Evolutionary conservation across 83 land plant genomes (phyloP).

Genomic region (Diphasiastrum complanatum): DNA sequence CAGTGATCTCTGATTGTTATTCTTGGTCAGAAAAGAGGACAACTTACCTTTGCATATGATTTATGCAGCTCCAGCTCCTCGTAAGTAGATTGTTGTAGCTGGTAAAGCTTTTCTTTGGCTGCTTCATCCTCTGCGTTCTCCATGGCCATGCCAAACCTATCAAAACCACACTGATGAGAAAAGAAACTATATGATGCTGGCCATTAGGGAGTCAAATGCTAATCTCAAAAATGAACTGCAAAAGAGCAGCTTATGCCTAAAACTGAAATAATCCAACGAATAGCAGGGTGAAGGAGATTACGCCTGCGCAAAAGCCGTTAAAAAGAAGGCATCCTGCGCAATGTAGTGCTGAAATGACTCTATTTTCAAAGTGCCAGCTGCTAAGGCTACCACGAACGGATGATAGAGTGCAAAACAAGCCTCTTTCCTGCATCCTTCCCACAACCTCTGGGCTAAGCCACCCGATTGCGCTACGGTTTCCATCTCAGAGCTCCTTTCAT

Average conservation of each 20-base stretch:
- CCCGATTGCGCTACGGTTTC: too few species aligned
- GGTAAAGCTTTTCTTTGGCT: slow-evolving; percentile 14
- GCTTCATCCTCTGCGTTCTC: slow-evolving; percentile 26
- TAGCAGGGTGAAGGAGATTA: slow-evolving; percentile 3
- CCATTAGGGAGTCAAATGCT: neutral
- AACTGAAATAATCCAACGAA: neutral
- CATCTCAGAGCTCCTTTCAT: too few species aligned
- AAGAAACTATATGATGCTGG: neutral
- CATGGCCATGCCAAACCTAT: slow-evolving; percentile 24
- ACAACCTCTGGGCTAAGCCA: slow-evolving; percentile 19
- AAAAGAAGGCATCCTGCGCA: slow-evolving; percentile 38
- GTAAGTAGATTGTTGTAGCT: slow-evolving; percentile 21
- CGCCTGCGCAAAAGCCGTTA: slow-evolving; percentile 30
- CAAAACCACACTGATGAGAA: neutral
- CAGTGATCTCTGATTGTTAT: too few species aligned
- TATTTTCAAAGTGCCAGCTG: slow-evolving; percentile 31
- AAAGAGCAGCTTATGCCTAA: neutral
- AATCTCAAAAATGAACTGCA: neutral
- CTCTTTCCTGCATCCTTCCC: slow-evolving; percentile 16
- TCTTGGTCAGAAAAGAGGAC: too few species aligned
- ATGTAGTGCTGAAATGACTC: slow-evolving; percentile 26
- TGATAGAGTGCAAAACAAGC: slow-evolving; percentile 31
- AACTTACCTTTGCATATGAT: slow-evolving; percentile 15
- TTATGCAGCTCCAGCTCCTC: slow-evolving; percentile 29
- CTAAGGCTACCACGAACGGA: slow-evolving; percentile 35